Base-by-base conservation (phyloP, 139 green algal species). In the Edaphochlamys debaryana region DNA sequence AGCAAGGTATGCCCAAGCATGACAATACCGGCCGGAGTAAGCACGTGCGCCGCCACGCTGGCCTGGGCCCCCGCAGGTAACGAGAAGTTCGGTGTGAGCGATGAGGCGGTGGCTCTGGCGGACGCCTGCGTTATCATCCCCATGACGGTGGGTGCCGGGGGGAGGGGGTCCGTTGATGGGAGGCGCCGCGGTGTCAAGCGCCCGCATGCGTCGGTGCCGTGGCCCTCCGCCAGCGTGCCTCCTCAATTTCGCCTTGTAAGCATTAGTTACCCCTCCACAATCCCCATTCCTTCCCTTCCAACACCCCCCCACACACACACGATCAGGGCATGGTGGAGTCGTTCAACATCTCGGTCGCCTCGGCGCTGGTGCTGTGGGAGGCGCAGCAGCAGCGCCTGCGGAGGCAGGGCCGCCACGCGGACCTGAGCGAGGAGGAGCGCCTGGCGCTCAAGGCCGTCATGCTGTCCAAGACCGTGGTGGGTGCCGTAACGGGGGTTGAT, bases 281-380 rank as follows among this genome's bases (percentile, higher is more conserved):
- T n/a, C n/a, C n/a, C n/a, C n/a, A n/a, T n/a, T n/a, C n/a, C n/a
- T n/a, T n/a, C n/a, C n/a, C n/a, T n/a, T n/a, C n/a, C n/a, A n/a
- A n/a, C n/a, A n/a, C n/a, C n/a, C n/a, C n/a, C n/a, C n/a, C n/a
- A n/a, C n/a, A n/a, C n/a, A n/a, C n/a, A n/a, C n/a, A n/a, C n/a
- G n/a, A n/a, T n/a, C 45, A 54, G 45, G 94, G 94, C 37, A 96
- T 97, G 90, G 93, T 96, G 38, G 93, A 96, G 80, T 93, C 83
- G 30, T 96, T 95, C 71, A 98, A 98, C 89, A 93, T 98, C 69
- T 89, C 60, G 7, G 92, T 95, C 4, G 93, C 93, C 40, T 88
- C 89, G 0, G 88, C 90, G 8, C 81, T 96, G 19, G 80, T 94
- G 34, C 85, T 96, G 80, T 95, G 93, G 38, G 91, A 94, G 72